phyloP scores from a whole-genome alignment of 305 asterid species.

The Plantago coronopus region DNA sequence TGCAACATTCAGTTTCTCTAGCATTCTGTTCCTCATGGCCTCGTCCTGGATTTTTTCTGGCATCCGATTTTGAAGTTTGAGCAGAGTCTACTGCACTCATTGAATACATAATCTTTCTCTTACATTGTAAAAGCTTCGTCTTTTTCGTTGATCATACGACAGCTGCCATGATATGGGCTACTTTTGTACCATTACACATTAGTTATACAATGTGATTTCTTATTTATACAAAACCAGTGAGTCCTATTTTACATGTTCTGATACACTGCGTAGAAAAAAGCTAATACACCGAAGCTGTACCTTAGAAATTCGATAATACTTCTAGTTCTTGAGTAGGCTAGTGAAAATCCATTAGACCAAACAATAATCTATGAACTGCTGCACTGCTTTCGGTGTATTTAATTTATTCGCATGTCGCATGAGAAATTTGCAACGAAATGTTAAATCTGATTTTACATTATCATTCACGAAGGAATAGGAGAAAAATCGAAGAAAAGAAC shows the following conservation, averaged over 20 bases:
- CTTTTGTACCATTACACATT: not conserved
- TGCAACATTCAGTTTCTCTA: constrained; percentile 22
- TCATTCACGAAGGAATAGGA: too few relatives aligned
- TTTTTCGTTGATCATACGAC: constrained; percentile 1
- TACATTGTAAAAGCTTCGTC: not conserved
- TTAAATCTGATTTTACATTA: too few relatives aligned
- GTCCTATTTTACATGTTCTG: not conserved
- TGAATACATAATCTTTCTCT: not conserved
- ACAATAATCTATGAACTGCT: too few relatives aligned
- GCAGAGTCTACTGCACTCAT: not conserved
- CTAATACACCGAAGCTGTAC: not conserved
- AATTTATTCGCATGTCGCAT: too few relatives aligned
- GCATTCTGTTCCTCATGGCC: constrained; percentile 27
- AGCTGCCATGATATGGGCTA: constrained; percentile 7
- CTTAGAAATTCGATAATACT: not conserved
- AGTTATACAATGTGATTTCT: too few relatives aligned
- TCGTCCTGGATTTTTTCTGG: constrained; percentile 29
- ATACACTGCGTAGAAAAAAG: not conserved
- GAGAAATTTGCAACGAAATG: too few relatives aligned
- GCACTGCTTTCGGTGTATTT: too few relatives aligned
- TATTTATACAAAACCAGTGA: too few relatives aligned
- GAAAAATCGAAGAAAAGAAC: too few relatives aligned
- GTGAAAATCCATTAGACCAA: too few relatives aligned
- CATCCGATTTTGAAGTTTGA: constrained; percentile 18
- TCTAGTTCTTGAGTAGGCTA: too few relatives aligned